phyloP scores from a whole-genome alignment of 352 stramenopile species.

The Phytophthora idaei region DNA sequence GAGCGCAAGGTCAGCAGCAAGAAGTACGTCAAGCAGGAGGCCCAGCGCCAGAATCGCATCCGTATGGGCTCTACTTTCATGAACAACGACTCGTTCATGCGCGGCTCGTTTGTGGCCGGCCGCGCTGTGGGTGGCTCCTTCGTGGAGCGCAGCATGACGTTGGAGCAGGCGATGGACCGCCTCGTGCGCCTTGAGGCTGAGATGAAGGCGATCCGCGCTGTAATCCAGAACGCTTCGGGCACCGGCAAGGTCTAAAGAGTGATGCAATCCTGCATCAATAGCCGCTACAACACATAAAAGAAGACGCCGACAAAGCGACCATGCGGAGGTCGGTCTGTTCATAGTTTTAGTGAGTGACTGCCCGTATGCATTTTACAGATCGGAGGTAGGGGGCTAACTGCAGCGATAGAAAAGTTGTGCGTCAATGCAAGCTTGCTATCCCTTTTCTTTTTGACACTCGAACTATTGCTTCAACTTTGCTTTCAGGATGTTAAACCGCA shows the following conservation, averaged over 20 bases:
- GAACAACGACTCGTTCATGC: constrained; percentile 69
- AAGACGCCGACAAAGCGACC: constrained; percentile 11
- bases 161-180: constrained; percentile 80
- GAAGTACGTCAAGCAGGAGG: constrained; percentile 65
- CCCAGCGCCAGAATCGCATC: constrained; percentile 80
- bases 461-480: too few relatives aligned
- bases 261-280: background rate
- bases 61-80: constrained; percentile 69
- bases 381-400: constrained; percentile 5
- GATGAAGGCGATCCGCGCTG: constrained; percentile 69
- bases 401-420: constrained; percentile 30
- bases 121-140: constrained; percentile 66
- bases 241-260: constrained; percentile 29
- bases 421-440: constrained; percentile 28
- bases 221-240: constrained; percentile 60
- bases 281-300: constrained; percentile 1
- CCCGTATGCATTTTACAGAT: constrained; percentile 20
- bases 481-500: too few relatives aligned
- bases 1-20: constrained; percentile 63
- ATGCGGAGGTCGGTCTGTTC: constrained; percentile 25
- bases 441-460: constrained; percentile 16
- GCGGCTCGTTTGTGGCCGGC: constrained; percentile 80
- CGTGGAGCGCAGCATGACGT: constrained; percentile 61
- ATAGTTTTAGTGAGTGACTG: constrained; percentile 29
- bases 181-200: constrained; percentile 67